Percentiles rank a stretch among this genome's conserved stretches.
Evolutionary conservation across 208 protist genomes (phyloP).

Genomic region (Leishmania tarentolae): DNA sequence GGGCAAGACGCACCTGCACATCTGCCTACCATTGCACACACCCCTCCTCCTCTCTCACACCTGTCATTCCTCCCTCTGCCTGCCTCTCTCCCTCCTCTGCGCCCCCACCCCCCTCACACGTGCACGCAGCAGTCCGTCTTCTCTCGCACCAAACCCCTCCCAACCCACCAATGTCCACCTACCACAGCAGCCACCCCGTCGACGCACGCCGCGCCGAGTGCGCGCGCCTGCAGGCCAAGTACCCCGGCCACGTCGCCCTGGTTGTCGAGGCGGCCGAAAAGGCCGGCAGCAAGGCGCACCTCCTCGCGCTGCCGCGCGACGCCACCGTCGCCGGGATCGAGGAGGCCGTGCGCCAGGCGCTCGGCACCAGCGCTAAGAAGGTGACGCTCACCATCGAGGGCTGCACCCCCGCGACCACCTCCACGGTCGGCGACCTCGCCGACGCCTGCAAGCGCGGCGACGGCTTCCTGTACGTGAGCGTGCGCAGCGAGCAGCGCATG

Average conservation of each 20-base stretch:
- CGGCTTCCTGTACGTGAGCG: conserved; percentile 36
- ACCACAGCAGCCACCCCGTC: conserved; percentile 4
- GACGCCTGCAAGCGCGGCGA: conserved; percentile 25
- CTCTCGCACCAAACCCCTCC: not conserved
- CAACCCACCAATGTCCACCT: conserved; percentile 3
- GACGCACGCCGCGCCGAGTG: conserved; percentile 17
- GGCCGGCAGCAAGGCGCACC: conserved; percentile 7
- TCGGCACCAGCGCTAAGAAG: not conserved
- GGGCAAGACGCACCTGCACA: not conserved
- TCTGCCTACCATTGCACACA: not conserved
- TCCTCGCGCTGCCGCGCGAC: conserved; percentile 5
- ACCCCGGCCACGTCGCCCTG: conserved; percentile 20
- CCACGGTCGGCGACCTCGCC: conserved; percentile 27
- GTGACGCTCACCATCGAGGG: conserved; percentile 15
- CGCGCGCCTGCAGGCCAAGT: conserved; percentile 20
- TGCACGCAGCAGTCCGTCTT: not conserved
- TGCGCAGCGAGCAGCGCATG: conserved; percentile 17
- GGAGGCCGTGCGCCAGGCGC: conserved; percentile 6
- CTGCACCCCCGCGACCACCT: conserved; percentile 13
- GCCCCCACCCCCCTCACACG: no score
- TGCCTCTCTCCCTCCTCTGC: not conserved
- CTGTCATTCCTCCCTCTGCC: not conserved
- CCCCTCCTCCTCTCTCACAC: not conserved
- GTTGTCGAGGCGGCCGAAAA: conserved; percentile 21
- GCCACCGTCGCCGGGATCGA: conserved; percentile 15